Evolutionary conservation across 805 yeast genomes (phyloP).

Genomic region (Candida fluviatilis): DNA sequence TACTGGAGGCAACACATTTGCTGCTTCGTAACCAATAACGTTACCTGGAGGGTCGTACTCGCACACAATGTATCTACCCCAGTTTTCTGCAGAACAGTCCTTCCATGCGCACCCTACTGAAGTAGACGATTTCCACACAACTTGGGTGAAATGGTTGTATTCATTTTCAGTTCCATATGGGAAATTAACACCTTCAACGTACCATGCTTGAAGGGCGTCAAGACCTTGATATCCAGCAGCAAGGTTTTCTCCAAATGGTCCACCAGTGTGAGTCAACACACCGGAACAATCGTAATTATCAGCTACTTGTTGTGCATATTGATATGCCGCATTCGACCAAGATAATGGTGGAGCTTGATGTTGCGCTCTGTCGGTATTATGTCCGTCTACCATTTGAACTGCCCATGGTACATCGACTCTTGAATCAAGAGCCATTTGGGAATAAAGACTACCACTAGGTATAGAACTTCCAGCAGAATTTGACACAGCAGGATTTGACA

Average conservation of each 20-base stretch:
- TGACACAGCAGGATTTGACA: constrained; percentile 1
- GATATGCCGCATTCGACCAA: constrained; percentile 29
- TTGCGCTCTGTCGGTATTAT: constrained; percentile 27
- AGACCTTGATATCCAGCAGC: constrained; percentile 27
- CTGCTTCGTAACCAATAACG: constrained; percentile 23
- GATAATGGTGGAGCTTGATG: constrained; percentile 27
- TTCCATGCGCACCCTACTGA: constrained; percentile 70
- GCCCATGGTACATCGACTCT: constrained; percentile 26
- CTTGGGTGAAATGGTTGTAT: constrained; percentile 59
- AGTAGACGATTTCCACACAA: constrained; percentile 65
- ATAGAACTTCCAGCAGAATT: constrained; percentile 3
- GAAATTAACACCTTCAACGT: constrained; percentile 27
- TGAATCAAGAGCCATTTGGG: constrained; percentile 14
- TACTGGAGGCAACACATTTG: constrained; percentile 22
- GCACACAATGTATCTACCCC: constrained; percentile 32
- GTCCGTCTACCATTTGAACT: constrained; percentile 26
- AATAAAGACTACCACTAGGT: constrained; percentile 8
- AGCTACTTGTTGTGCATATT: constrained; percentile 31
- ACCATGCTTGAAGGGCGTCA: constrained; percentile 34
- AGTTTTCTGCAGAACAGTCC: constrained; percentile 42
- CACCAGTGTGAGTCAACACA: constrained; percentile 31
- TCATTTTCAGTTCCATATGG: constrained; percentile 20
- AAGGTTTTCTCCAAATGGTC: constrained; percentile 34
- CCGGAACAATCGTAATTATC: constrained; percentile 36
- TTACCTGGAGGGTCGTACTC: constrained; percentile 35